Evolutionary conservation across 1,139 yeast genomes (phyloP).

Genomic region (Hansenula sp.): DNA sequence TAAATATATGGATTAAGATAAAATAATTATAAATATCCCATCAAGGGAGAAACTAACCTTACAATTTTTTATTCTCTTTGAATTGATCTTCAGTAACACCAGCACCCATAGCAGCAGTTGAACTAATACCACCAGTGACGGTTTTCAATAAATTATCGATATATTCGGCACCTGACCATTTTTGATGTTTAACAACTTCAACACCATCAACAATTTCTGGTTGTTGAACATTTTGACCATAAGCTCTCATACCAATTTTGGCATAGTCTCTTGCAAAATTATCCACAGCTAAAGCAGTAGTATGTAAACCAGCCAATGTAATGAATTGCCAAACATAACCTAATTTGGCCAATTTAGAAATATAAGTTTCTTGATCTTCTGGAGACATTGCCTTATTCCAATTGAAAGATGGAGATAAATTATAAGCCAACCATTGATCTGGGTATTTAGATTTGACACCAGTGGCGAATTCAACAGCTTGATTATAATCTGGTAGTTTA

Average conservation of each 20-base stretch:
- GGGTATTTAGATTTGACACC: constrained; percentile 84
- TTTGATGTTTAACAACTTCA: constrained; percentile 96
- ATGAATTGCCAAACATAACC: constrained; percentile 99
- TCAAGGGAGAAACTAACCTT: too few species aligned
- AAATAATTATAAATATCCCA: background rate
- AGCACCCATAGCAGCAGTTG: constrained; percentile 98
- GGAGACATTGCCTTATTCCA: constrained; percentile 94
- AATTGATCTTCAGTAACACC: constrained; percentile 98
- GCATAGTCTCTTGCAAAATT: constrained; percentile 78
- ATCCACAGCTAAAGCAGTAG: constrained; percentile 91
- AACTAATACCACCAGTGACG: constrained; percentile 92
- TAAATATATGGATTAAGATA: background rate
- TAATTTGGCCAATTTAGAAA: constrained; percentile 78
- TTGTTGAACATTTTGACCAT: constrained; percentile 82
- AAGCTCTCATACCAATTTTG: constrained; percentile 90
- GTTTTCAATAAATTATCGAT: constrained; percentile 86
- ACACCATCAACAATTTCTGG: constrained; percentile 87
- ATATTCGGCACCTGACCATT: constrained; percentile 99
- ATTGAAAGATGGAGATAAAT: constrained; percentile 95
- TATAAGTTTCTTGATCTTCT: constrained; percentile 86
- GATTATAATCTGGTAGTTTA: constrained; percentile 88
- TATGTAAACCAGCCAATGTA: constrained; percentile 95
- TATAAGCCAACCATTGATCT: constrained; percentile 93
- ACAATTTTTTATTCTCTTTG: constrained; percentile 32
- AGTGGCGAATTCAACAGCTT: constrained; percentile 92